phyloP scores from a whole-genome alignment of 148 eudicot species.

The Cornus controversa region DNA sequence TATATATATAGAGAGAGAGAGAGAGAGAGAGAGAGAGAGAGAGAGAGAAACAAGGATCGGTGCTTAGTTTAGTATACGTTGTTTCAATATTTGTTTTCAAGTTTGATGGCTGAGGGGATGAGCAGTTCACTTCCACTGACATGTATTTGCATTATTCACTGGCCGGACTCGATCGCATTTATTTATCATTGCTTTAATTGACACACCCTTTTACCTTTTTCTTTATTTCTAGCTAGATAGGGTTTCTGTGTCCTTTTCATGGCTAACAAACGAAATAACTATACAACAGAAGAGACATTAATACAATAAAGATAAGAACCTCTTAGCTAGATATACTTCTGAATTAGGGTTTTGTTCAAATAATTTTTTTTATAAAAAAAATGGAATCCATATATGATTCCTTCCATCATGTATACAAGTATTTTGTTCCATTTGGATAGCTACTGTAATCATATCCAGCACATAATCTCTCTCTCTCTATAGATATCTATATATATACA shows the following conservation, averaged over 20 bases:
- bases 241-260: not conserved
- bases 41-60: no score
- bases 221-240: not conserved
- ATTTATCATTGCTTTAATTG: not conserved
- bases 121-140: not conserved
- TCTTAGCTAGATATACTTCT: not conserved
- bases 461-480: no score
- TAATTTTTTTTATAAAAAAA: no score
- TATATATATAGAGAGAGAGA: not conserved
- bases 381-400: no score
- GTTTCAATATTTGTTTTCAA: not conserved
- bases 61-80: no score
- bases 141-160: slow-evolving; percentile 2
- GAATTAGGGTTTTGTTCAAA: not conserved
- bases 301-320: no score
- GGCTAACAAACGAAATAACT: not conserved
- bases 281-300: no score
- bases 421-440: no score
- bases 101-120: not conserved
- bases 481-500: no score
- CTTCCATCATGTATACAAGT: no score
- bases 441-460: no score
- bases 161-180: no score
- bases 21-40: not conserved
- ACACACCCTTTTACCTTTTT: not conserved